A percentile compares a stretch with the other conserved stretches of the same genome.
phyloP scores from a whole-genome alignment of 495 filamentous ascomycete species.

The Usnea hakonensis region DNA sequence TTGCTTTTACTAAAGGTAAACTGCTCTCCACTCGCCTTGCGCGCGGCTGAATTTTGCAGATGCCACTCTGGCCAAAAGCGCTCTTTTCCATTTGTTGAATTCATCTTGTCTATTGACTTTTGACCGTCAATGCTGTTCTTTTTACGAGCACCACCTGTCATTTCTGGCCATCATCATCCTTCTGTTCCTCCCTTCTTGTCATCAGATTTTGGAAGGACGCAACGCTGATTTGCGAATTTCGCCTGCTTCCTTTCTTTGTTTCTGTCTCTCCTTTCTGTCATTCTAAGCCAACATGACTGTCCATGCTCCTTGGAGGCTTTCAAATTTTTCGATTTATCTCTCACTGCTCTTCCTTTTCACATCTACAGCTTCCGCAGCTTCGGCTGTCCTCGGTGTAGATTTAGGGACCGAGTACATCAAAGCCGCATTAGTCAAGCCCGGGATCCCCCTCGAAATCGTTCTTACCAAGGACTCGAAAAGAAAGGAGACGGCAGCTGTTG shows the following conservation, averaged over 20 bases:
- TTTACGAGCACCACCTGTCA: neutral
- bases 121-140: neutral
- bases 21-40: too few relatives aligned
- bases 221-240: neutral
- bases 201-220: neutral
- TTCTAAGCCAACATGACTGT: slow-evolving; percentile 40
- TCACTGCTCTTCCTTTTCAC: slow-evolving; percentile 50
- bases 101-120: slow-evolving; percentile 1
- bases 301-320: slow-evolving; percentile 38
- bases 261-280: neutral
- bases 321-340: slow-evolving; percentile 32
- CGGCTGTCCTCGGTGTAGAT: slow-evolving; percentile 85
- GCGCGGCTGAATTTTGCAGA: slow-evolving; percentile 2
- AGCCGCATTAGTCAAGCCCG: slow-evolving; percentile 91
- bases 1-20: too few relatives aligned
- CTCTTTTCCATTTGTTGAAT: neutral
- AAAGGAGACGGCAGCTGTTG: slow-evolving; percentile 86
- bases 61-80: slow-evolving; percentile 13
- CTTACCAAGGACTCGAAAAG: slow-evolving; percentile 97
- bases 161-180: neutral
- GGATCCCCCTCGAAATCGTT: slow-evolving; percentile 96
- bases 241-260: neutral
- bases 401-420: slow-evolving; percentile 97
- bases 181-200: neutral
- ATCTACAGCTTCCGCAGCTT: slow-evolving; percentile 52